These are phyloP conservation scores for Suhomyces faveliae DNA, from an alignment of 805 yeast genomes.

Conservation along the genomic window DNA sequence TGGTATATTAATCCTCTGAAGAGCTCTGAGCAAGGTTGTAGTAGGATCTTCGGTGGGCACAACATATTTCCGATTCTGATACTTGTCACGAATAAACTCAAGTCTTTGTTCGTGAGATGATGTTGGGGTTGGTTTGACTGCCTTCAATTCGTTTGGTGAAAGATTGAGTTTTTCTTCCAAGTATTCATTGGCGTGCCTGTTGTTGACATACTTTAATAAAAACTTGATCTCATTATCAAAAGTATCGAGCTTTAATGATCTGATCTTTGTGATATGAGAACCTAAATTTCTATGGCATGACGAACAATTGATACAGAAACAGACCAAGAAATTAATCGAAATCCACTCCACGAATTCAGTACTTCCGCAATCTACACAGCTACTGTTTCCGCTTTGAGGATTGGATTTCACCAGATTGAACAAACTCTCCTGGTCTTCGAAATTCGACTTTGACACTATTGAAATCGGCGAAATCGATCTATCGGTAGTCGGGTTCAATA, in stretches of 20 bases:
- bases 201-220: constrained; percentile 53
- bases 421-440: constrained; percentile 21
- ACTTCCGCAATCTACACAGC: constrained; percentile 80
- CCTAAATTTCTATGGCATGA: constrained; percentile 89
- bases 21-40: constrained; percentile 48
- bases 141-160: neutral
- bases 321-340: constrained; percentile 67
- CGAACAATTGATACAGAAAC: constrained; percentile 81
- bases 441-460: constrained; percentile 17
- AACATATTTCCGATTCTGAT: constrained; percentile 51
- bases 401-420: constrained; percentile 39
- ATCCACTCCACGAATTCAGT: constrained; percentile 78
- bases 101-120: constrained; percentile 49
- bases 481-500: constrained; percentile 5
- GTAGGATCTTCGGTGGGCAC: constrained; percentile 19
- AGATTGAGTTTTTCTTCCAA: constrained; percentile 49
- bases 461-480: constrained; percentile 33
- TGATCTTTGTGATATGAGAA: constrained; percentile 72
- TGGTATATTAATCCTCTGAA: constrained; percentile 48
- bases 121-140: constrained; percentile 27
- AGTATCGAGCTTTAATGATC: constrained; percentile 75
- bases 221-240: constrained; percentile 59
- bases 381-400: constrained; percentile 52
- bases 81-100: constrained; percentile 64
- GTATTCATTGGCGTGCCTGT: constrained; percentile 53